Percentiles rank a stretch among this genome's conserved stretches.
These are phyloP conservation scores for Colletotrichum sp. DNA, from an alignment of 2,329 filamentous ascomycete genomes.

Conservation along the genomic window DNA sequence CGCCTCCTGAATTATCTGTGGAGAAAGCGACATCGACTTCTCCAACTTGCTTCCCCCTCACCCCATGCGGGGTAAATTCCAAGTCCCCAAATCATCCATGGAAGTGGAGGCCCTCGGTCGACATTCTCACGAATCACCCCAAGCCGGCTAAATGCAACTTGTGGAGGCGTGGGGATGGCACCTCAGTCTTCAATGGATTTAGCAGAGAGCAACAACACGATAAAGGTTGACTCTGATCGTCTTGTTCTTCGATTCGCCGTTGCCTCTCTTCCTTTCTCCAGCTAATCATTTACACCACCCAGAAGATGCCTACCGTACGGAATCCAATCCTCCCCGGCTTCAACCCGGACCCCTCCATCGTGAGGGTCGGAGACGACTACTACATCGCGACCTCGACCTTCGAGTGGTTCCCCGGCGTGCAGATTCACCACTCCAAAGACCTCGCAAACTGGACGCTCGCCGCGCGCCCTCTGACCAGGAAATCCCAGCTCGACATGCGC, in stretches of 20 bases:
- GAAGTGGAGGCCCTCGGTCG: constrained; percentile 1
- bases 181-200: neutral
- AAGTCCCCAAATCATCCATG: neutral
- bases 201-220: neutral
- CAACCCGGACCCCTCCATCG: constrained; percentile 60
- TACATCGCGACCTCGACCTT: constrained; percentile 63
- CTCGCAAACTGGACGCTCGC: constrained; percentile 58
- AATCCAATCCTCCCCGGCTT: constrained; percentile 64
- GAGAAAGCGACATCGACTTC: neutral
- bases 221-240: neutral
- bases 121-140: constrained; percentile 13
- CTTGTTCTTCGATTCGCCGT: fast-evolving
- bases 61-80: constrained; percentile 5
- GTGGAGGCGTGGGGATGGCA: constrained; percentile 12
- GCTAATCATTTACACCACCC: neutral
- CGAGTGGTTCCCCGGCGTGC: constrained; percentile 60
- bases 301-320: constrained; percentile 51
- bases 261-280: neutral
- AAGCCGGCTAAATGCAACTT: constrained; percentile 17
- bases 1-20: neutral
- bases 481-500: constrained; percentile 60
- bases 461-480: constrained; percentile 52
- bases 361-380: constrained; percentile 57
- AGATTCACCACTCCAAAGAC: constrained; percentile 59
- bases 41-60: neutral